These are phyloP conservation scores for Fusarium sp. DNA, from an alignment of 2,329 filamentous ascomycete species.

Conservation along the genomic window DNA sequence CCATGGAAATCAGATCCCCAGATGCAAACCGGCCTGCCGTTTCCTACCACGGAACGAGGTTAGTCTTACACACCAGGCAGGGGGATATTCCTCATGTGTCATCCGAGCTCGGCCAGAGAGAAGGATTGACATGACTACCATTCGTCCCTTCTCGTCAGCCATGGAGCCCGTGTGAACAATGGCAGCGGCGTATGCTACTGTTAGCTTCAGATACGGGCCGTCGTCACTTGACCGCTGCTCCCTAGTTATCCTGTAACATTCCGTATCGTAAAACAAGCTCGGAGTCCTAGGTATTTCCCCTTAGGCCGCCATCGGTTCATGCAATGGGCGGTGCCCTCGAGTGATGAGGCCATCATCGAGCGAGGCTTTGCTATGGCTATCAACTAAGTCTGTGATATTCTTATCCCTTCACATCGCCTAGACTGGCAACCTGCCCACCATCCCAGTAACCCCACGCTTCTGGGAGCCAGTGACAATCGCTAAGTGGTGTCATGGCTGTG, in stretches of 20 bases:
- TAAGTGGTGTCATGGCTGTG: constrained; percentile 44
- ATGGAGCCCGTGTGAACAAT: constrained; percentile 40
- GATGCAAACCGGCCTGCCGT: constrained; percentile 38
- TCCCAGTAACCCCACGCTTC: constrained; percentile 44
- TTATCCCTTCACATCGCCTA: constrained; percentile 32
- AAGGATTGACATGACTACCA: constrained; percentile 31
- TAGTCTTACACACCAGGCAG: constrained; percentile 34
- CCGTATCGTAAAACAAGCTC: constrained; percentile 17
- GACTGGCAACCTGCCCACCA: constrained; percentile 40
- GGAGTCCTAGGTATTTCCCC: constrained; percentile 17
- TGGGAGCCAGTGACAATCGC: constrained; percentile 37
- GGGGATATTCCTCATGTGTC: constrained; percentile 43
- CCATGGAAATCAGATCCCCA: constrained; percentile 31
- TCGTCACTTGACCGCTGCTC: constrained; percentile 47
- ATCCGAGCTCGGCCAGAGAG: constrained; percentile 40
- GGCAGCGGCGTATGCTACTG: constrained; percentile 31
- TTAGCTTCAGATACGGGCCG: constrained; percentile 40
- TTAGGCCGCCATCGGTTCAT: constrained; percentile 44
- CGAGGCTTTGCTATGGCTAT: constrained; percentile 19
- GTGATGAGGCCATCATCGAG: constrained; percentile 46
- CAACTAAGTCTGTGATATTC: constrained; percentile 36
- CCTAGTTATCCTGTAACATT: constrained; percentile 22
- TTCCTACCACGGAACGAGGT: constrained; percentile 26
- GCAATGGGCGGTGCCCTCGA: constrained; percentile 36
- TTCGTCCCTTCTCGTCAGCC: constrained; percentile 39